These are phyloP conservation scores for Harrya chromipes DNA, from an alignment of 768 basidiomycete species.

Conservation along the genomic window DNA sequence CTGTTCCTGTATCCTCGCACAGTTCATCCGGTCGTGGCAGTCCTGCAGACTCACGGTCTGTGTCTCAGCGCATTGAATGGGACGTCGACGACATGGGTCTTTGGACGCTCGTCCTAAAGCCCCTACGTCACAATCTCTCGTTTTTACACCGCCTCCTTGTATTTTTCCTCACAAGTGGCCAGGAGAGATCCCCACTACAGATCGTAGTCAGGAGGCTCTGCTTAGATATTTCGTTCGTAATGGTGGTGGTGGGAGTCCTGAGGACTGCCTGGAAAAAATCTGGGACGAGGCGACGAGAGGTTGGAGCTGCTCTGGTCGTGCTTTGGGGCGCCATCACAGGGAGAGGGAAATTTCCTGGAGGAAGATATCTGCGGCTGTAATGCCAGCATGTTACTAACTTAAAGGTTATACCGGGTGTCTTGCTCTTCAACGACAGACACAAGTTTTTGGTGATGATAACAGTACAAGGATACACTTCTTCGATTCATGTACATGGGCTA, in stretches of 20 bases:
- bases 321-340: constrained; percentile 74
- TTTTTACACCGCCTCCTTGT: constrained; percentile 46
- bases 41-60: constrained; percentile 33
- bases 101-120: constrained; percentile 73
- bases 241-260: constrained; percentile 58
- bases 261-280: constrained; percentile 64
- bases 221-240: constrained; percentile 73
- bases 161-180: constrained; percentile 55
- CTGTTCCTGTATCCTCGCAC: constrained; percentile 41
- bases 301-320: constrained; percentile 57
- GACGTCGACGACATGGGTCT: constrained; percentile 81
- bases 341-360: constrained; percentile 49
- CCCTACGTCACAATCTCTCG: constrained; percentile 51
- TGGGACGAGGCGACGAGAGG: constrained; percentile 65
- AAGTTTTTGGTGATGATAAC: not conserved
- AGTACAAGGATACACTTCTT: constrained; percentile 4
- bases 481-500: not conserved
- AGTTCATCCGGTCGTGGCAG: constrained; percentile 42
- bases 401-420: constrained; percentile 6
- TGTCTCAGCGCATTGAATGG: constrained; percentile 42
- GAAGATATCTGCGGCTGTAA: constrained; percentile 21
- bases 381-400: not conserved
- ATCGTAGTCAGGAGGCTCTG: constrained; percentile 71
- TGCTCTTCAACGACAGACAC: not conserved
- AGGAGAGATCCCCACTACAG: constrained; percentile 60